Evolutionary conservation across 768 basidiomycete species (phyloP).

Genomic region (Leccinellum albellum): DNA sequence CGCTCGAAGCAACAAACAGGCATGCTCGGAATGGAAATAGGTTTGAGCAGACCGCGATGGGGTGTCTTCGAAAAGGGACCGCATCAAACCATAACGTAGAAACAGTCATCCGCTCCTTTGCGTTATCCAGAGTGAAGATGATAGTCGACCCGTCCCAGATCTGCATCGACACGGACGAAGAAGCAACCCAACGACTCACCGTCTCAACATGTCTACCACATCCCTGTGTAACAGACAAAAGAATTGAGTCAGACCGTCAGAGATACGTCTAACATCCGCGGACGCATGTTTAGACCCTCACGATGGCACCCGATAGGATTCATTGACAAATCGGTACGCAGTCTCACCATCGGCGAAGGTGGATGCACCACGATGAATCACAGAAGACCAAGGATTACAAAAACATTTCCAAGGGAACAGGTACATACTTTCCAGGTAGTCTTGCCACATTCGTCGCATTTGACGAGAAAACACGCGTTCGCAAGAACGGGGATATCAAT

Average conservation of each 20-base stretch:
- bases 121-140: conserved; percentile 3
- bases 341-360: conserved; percentile 12
- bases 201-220: conserved; percentile 64
- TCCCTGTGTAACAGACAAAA: conserved; percentile 42
- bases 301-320: conserved; percentile 1
- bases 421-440: conserved; percentile 63
- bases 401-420: conserved; percentile 26
- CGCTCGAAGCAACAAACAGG: conserved; percentile 7
- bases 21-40: conserved; percentile 12
- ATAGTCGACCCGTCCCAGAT: conserved; percentile 17
- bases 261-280: conserved; percentile 18
- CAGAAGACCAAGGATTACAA: conserved; percentile 12
- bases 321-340: conserved; percentile 10
- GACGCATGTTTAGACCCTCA: conserved; percentile 9
- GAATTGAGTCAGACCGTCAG: neutral
- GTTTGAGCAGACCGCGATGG: conserved; percentile 26
- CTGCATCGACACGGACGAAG: conserved; percentile 11
- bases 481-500: conserved; percentile 34
- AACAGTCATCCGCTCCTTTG: conserved; percentile 15
- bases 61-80: conserved; percentile 36
- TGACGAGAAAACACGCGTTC: conserved; percentile 53
- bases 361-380: conserved; percentile 20
- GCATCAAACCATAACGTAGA: conserved; percentile 32
- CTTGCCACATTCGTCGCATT: conserved; percentile 62
- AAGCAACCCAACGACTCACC: conserved; percentile 40